Percentiles rank a stretch among this genome's conserved stretches.
Conservation (phyloP, 495 filamentous ascomycete species). For the Terfezia claveryi region DNA sequence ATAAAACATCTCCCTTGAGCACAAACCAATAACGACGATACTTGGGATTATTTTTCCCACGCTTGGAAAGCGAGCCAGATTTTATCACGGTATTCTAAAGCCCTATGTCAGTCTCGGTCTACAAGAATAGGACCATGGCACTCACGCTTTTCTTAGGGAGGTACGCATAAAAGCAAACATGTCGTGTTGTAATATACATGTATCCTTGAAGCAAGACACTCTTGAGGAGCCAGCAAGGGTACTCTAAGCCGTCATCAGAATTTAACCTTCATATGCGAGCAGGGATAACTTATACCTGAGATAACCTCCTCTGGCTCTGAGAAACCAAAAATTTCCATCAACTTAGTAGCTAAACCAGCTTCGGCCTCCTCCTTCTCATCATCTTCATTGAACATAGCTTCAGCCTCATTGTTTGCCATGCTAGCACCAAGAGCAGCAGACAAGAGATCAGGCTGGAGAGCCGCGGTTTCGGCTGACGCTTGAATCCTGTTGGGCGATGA, state of each 20-base stretch:
- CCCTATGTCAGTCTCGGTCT: background rate
- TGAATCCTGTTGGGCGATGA: conserved; percentile 33
- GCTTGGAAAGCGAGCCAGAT: conserved; percentile 75
- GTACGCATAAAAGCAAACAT: conserved; percentile 95
- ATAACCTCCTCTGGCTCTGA: conserved; percentile 66
- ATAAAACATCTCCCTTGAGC: conserved; percentile 82
- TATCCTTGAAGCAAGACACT: conserved; percentile 85
- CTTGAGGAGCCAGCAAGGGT: conserved; percentile 82
- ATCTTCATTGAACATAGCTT: conserved; percentile 20
- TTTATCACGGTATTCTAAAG: conserved; percentile 50
- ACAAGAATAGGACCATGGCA: background rate
- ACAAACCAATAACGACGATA: conserved; percentile 92
- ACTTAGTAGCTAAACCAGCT: conserved; percentile 34
- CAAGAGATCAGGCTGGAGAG: conserved; percentile 50
- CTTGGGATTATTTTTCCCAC: conserved; percentile 68
- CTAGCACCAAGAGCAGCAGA: conserved; percentile 20
- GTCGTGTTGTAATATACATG: conserved; percentile 84
- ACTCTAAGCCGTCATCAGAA: conserved; percentile 33
- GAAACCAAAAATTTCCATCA: conserved; percentile 82
- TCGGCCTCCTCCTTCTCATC: conserved; percentile 22
- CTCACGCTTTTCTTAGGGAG: conserved; percentile 69
- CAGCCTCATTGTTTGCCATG: conserved; percentile 30
- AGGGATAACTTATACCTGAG: conserved; percentile 29
- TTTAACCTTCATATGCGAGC: background rate
- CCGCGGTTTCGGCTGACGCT: conserved; percentile 53